phyloP scores from a whole-genome alignment of 352 stramenopile species.

The Globisporangium sylvaticum region DNA sequence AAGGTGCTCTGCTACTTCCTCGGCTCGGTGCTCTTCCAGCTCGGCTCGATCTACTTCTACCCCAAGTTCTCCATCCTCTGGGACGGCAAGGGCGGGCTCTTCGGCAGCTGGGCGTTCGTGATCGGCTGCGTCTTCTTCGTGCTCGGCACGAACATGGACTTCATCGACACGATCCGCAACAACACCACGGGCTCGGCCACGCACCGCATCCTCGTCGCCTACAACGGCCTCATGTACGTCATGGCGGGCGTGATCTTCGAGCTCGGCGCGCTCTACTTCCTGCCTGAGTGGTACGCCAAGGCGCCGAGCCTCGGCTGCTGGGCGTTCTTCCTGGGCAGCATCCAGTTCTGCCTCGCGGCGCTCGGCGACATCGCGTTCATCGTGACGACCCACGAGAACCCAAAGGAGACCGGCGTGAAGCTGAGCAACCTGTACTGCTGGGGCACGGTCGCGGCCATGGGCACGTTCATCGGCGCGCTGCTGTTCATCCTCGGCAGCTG shows the following conservation, averaged over 20 bases:
- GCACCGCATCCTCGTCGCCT: slow-evolving; percentile 53
- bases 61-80: slow-evolving; percentile 62
- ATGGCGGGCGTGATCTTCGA: slow-evolving; percentile 70
- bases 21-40: slow-evolving; percentile 66
- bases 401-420: slow-evolving; percentile 36
- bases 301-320: slow-evolving; percentile 64
- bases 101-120: slow-evolving; percentile 67
- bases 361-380: slow-evolving; percentile 67
- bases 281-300: slow-evolving; percentile 70
- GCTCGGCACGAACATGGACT: slow-evolving; percentile 63
- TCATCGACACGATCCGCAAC: slow-evolving; percentile 58
- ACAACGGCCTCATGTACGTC: slow-evolving; percentile 59
- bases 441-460: slow-evolving; percentile 38
- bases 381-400: slow-evolving; percentile 53
- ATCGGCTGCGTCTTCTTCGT: slow-evolving; percentile 73
- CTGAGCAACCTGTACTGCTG: slow-evolving; percentile 57
- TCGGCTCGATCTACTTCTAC: slow-evolving; percentile 82
- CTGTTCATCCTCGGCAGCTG: slow-evolving; percentile 78
- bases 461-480: slow-evolving; percentile 60
- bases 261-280: slow-evolving; percentile 75
- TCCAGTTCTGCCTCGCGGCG: slow-evolving; percentile 57
- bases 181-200: slow-evolving; percentile 48
- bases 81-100: slow-evolving; percentile 53
- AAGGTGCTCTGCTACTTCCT: slow-evolving; percentile 54
- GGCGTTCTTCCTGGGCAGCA: slow-evolving; percentile 67